Evolutionary conservation across 805 yeast genomes (phyloP).

Genomic region (Ogataea dorogensis): DNA sequence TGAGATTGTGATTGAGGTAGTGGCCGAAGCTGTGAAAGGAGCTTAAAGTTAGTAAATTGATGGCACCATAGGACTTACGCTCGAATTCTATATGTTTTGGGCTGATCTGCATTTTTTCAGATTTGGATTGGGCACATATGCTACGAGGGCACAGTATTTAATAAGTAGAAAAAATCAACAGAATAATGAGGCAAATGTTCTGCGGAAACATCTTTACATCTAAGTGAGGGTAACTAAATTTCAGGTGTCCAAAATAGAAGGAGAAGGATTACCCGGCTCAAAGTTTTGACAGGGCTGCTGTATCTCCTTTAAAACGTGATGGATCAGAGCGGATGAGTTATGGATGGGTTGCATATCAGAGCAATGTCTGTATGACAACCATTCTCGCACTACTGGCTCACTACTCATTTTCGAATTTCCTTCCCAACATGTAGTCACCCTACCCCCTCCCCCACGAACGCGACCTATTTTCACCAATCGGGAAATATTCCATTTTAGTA

Average conservation of each 20-base stretch:
- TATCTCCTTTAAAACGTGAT: too few species aligned
- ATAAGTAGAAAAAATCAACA: conserved; percentile 11
- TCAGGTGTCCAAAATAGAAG: background rate
- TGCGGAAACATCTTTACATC: conserved; percentile 11
- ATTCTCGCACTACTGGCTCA: background rate
- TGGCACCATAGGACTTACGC: conserved; percentile 50
- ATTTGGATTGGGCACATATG: conserved; percentile 3
- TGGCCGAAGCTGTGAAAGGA: conserved; percentile 70
- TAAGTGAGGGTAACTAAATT: conserved; percentile 13
- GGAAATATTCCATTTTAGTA: conserved; percentile 12
- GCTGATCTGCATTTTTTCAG: conserved; percentile 59
- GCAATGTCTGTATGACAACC: too few species aligned
- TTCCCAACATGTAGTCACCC: background rate
- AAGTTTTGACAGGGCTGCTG: background rate
- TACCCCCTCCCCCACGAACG: background rate
- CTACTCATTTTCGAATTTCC: background rate
- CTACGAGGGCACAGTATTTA: conserved; percentile 8
- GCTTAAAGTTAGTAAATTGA: conserved; percentile 40
- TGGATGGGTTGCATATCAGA: too few species aligned
- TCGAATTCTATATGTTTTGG: conserved; percentile 74
- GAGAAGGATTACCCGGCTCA: conserved; percentile 6
- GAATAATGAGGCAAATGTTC: conserved; percentile 14
- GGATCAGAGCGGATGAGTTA: too few species aligned
- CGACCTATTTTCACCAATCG: conserved; percentile 8
- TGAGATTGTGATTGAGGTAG: conserved; percentile 55